Evolutionary conservation across 208 protist genomes (phyloP).

Genomic region (Kentomonas sorsogonicus): DNA sequence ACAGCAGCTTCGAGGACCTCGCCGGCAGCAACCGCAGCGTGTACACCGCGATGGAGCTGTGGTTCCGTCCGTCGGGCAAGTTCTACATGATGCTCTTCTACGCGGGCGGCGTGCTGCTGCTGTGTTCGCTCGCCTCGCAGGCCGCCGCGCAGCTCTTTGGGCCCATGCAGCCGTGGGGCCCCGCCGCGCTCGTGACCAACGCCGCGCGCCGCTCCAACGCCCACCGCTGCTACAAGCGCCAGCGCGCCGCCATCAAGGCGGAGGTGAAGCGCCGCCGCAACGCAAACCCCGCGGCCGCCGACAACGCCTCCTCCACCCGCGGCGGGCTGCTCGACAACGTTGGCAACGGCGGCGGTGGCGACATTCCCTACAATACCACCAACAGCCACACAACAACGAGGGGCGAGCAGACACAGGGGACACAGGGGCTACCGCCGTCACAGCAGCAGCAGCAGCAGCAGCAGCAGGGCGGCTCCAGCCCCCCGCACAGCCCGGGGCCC

Average conservation of each 20-base stretch:
- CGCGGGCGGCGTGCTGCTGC: constrained; percentile 36
- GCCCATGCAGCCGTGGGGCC: constrained; percentile 61
- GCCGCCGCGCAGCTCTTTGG: constrained; percentile 54
- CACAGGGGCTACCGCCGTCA: constrained; percentile 18
- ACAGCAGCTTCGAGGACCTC: constrained; percentile 39
- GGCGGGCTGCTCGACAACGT: too few relatives aligned
- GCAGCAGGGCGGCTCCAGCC: constrained; percentile 7
- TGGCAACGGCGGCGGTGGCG: too few relatives aligned
- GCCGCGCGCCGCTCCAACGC: constrained; percentile 36
- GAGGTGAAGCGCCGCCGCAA: too few relatives aligned
- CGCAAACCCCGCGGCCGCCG: too few relatives aligned
- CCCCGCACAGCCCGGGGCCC: too few relatives aligned
- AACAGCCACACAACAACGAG: too few relatives aligned
- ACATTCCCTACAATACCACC: too few relatives aligned
- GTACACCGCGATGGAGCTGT: constrained; percentile 36
- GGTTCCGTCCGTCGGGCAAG: constrained; percentile 30
- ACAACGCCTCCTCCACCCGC: too few relatives aligned
- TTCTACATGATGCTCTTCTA: constrained; percentile 60
- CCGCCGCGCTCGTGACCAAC: constrained; percentile 46
- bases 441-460: constrained; percentile 10
- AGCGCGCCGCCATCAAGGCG: too few relatives aligned
- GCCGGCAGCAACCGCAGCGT: constrained; percentile 59
- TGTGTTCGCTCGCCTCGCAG: constrained; percentile 50
- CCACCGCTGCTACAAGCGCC: constrained; percentile 25
- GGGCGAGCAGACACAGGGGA: constrained; percentile 22